phyloP scores from a whole-genome alignment of 768 basidiomycete species.

The Rhizopogon sp. region DNA sequence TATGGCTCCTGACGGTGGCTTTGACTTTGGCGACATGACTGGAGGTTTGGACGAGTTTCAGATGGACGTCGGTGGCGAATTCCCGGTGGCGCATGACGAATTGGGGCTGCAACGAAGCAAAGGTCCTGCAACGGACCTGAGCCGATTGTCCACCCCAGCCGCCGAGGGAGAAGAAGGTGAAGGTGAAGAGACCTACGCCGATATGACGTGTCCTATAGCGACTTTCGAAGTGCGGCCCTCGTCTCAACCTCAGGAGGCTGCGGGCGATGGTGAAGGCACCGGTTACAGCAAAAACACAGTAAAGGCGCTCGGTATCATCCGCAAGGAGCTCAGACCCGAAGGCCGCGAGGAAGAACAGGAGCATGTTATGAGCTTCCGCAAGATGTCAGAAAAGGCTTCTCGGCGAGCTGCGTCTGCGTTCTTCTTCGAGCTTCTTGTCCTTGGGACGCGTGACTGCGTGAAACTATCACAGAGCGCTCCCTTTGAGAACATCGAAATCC shows the following conservation, averaged over 20 bases:
- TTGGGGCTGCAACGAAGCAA: conserved; percentile 34
- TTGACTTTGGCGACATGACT: conserved; percentile 60
- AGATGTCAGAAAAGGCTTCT: conserved; percentile 80
- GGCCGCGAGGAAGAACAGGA: conserved; percentile 44
- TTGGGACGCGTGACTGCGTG: conserved; percentile 90
- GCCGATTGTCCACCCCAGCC: conserved; percentile 64
- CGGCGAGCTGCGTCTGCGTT: conserved; percentile 91
- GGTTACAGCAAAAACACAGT: conserved; percentile 88
- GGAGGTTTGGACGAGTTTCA: conserved; percentile 62
- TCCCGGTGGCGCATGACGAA: conserved; percentile 27
- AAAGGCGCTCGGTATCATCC: conserved; percentile 73
- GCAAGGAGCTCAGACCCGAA: conserved; percentile 60
- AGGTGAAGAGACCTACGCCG: conserved; percentile 62
- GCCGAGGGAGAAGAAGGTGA: conserved; percentile 60
- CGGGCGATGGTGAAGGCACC: conserved; percentile 49
- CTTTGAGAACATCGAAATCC: conserved; percentile 84
- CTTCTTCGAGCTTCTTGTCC: conserved; percentile 95
- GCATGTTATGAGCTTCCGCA: conserved; percentile 70
- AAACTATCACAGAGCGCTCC: conserved; percentile 68
- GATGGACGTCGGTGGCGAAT: conserved; percentile 56
- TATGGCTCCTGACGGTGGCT: conserved; percentile 47
- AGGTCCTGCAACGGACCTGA: conserved; percentile 52
- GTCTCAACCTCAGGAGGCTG: conserved; percentile 42
- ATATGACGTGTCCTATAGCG: conserved; percentile 73
- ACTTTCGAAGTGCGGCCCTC: conserved; percentile 66